Conservation (phyloP, 2,329 filamentous ascomycete species). For the Claviceps digitariae region DNA sequence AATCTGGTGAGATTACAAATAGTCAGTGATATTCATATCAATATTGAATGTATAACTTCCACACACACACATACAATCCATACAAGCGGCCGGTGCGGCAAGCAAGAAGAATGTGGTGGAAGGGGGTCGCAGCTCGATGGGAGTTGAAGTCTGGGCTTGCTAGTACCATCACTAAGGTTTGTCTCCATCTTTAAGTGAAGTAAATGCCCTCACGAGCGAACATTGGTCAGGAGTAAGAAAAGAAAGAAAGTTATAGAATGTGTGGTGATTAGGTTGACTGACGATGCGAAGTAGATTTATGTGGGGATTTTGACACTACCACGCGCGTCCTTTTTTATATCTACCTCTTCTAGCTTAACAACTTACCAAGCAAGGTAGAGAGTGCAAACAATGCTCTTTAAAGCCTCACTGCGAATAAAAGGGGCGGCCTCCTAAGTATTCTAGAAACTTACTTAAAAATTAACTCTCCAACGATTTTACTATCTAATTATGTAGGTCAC, state of each 20-base stretch:
- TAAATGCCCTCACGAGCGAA: neutral
- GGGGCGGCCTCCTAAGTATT: no score
- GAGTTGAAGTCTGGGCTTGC: conserved; percentile 32
- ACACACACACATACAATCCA: conserved; percentile 49
- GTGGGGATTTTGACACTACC: neutral
- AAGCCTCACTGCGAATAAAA: neutral
- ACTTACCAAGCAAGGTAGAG: neutral
- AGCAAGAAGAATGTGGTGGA: conserved; percentile 54
- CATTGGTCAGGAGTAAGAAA: neutral
- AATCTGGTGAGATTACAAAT: conserved; percentile 35
- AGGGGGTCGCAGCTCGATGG: conserved; percentile 76
- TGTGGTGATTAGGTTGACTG: neutral
- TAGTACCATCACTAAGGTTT: conserved; percentile 12
- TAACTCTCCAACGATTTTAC: neutral
- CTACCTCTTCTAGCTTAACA: neutral
- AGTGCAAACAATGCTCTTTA: neutral
- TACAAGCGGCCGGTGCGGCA: conserved; percentile 60
- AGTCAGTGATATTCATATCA: neutral
- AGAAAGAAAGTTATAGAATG: neutral
- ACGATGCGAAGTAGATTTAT: neutral
- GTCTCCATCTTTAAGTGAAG: conserved; percentile 2
- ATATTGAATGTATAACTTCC: neutral
- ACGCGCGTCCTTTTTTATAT: neutral
- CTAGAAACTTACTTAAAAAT: no score
- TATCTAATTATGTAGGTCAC: neutral